Base-by-base conservation (phyloP, 352 stramenopile genomes). In the Salisapilia sapeloensis region DNA sequence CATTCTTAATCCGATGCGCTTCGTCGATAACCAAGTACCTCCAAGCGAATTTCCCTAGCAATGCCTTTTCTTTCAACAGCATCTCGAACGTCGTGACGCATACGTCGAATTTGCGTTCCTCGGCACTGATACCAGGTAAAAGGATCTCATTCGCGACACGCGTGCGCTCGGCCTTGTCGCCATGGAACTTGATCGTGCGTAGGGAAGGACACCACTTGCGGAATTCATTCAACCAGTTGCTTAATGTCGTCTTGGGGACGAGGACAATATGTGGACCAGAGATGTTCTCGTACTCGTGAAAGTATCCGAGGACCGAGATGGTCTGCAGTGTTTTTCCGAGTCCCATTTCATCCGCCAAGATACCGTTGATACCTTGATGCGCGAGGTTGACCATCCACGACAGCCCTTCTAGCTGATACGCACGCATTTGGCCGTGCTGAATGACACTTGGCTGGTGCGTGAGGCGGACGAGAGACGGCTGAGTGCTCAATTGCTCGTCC, bases 361-460 rank as follows among this genome's bases (percentile, higher is more conserved):
- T 98, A 9, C 92, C 94, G 58, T 99, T 98, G 31, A 99, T 87
- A 31, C 96, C 92, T 44, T 99, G 97, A 48, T 99, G 92, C 35
- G 97, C 90, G 6, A 99, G 67, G 49, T 97, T 97, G 6, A 99
- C 67, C 56, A 99, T 87, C 95, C 95, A 99, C 48, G 94, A 95
- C 29, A 99, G 60, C n/a, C 95, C 96, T 48, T 89, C 71, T 15
- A 99, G 48, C 55, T 99, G 96, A 61, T 99, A 99, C 50, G 93
- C 75, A 42, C 95, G 84, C 92, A 99, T 97, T 2, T 51, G 83
- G 23, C 91, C 83, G 42, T 82, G 87, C 39, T 96, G 82, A 54
- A 95, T 94, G n/a, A 75, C 56, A 1, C 61, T 86, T 31, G 92
- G 91, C 33, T 93, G 79, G 36, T 95, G 78, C 8, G 80, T 87